These are phyloP conservation scores for Aspergillus pseudoviridinutans DNA, from an alignment of 2,329 filamentous ascomycete species.

Conservation along the genomic window DNA sequence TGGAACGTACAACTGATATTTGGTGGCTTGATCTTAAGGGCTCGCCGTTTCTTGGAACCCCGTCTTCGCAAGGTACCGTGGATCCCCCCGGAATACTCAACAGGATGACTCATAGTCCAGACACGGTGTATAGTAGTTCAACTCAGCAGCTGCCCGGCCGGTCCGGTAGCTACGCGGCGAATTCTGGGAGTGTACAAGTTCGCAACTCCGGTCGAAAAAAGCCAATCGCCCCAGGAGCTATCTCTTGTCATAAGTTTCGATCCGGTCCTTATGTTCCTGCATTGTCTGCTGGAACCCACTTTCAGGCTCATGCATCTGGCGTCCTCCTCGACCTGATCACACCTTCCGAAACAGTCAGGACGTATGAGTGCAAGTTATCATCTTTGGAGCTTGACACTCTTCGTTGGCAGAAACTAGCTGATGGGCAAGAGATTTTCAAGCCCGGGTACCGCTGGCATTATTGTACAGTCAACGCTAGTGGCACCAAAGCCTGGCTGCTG, in stretches of 20 bases:
- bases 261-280: constrained; percentile 81
- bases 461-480: constrained; percentile 90
- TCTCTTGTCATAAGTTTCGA: constrained; percentile 85
- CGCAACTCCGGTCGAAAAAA: constrained; percentile 49
- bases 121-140: constrained; percentile 33
- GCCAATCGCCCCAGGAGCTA: constrained; percentile 71
- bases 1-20: constrained; percentile 93
- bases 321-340: constrained; percentile 92
- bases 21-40: constrained; percentile 97
- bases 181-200: constrained; percentile 59
- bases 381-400: constrained; percentile 81
- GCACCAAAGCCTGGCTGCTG: constrained; percentile 95
- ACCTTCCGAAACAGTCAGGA: constrained; percentile 79
- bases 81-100: constrained; percentile 35
- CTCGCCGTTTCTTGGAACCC: constrained; percentile 75
- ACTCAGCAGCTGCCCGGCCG: constrained; percentile 35
- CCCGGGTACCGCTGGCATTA: constrained; percentile 96
- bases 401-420: constrained; percentile 91
- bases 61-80: constrained; percentile 55
- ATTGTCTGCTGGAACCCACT: constrained; percentile 88
- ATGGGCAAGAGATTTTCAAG: constrained; percentile 90
- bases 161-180: constrained; percentile 64
- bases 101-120: constrained; percentile 38
- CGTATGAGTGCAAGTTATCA: constrained; percentile 84
- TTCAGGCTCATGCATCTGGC: constrained; percentile 90